phyloP scores from a whole-genome alignment of 441 rosid species.

The Melastoma candidum region DNA sequence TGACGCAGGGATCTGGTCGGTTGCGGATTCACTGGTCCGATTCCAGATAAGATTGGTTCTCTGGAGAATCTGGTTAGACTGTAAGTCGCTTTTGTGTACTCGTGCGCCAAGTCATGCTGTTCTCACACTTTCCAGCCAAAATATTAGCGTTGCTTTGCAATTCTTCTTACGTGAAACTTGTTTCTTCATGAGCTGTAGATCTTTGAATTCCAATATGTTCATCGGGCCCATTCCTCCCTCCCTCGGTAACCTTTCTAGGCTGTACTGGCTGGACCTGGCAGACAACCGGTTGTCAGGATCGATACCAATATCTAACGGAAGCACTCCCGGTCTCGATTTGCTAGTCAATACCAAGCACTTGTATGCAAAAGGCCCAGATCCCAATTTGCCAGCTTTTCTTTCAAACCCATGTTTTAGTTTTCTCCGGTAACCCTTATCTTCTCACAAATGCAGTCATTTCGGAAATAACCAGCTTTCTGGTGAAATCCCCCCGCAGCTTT shows the following conservation, averaged over 20 bases:
- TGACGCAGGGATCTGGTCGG: slow-evolving; percentile 57
- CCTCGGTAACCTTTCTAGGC: slow-evolving; percentile 49
- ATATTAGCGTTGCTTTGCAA: too few species aligned
- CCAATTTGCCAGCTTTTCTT: neutral
- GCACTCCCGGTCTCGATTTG: slow-evolving; percentile 67
- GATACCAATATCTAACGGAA: slow-evolving; percentile 59
- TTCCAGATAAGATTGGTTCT: slow-evolving; percentile 61
- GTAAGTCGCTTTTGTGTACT: slow-evolving; percentile 35
- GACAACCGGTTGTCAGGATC: slow-evolving; percentile 58
- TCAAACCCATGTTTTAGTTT: neutral
- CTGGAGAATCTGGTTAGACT: slow-evolving; percentile 32
- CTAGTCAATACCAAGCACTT: slow-evolving; percentile 53
- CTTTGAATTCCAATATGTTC: slow-evolving; percentile 57
- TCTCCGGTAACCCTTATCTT: neutral
- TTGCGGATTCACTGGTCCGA: slow-evolving; percentile 58
- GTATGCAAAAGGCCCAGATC: slow-evolving; percentile 28
- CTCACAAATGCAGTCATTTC: slow-evolving; percentile 38
- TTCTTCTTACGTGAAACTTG: too few species aligned
- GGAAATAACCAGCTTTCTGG: slow-evolving; percentile 62
- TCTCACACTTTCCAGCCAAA: too few species aligned
- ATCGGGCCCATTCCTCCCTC: slow-evolving; percentile 57
- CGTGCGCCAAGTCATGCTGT: neutral
- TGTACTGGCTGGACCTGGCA: slow-evolving; percentile 73
- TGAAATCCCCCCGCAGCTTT: slow-evolving; percentile 42
- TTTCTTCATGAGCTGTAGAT: slow-evolving; percentile 29